Evolutionary conservation across 202 grass and related monocot species (phyloP), one percentile per base, ranked within the genome.

Genomic region (Musa balbisiana): DNA sequence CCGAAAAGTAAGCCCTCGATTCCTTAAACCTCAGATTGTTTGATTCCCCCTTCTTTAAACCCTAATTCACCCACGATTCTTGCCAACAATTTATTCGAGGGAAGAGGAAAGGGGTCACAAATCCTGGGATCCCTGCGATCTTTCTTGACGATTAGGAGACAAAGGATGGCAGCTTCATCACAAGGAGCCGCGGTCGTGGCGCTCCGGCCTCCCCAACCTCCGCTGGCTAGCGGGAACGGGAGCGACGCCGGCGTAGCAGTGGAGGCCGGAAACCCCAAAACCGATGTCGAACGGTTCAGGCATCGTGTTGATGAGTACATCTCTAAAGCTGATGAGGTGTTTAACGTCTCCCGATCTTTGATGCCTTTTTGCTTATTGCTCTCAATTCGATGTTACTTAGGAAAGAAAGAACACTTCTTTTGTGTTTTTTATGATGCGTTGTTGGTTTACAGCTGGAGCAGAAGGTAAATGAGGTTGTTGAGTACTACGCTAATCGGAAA

Each of bases 401-500:
- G 10, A 26, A 73, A 27, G 11, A 52, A 11, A 16, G 0, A 4
- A 71, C 19, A 15, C 10, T 1, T 66, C 43, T 3, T n/a, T 66
- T 12, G 3, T 0, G 0, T 25, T 0, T 11, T 63, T 20, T 75
- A 82, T 79, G 71, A 6, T 78, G 20, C 9, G 49, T 19, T 58
- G 24, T 54, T 68, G 19, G 65, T 69, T 33, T 85, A 84, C 86
- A 97, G 93, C 49, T 97, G 78, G 93, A 97, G 88, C 89, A 53
- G 81, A 85, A 53, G 55, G 93, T 97, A 79, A 80, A 78, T 69
- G 93, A 97, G 70, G 88, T 97, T 64, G 82, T 78, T 56, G 74
- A 88, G 19, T 93, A 91, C 82, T 91, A 84, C 24, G 84, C 90
- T 22, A 82, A 21, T 77, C 88, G 84, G 79, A 94, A 91, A 71